Conservation (phyloP, 768 basidiomycete species). For the Grammothele lineata region DNA sequence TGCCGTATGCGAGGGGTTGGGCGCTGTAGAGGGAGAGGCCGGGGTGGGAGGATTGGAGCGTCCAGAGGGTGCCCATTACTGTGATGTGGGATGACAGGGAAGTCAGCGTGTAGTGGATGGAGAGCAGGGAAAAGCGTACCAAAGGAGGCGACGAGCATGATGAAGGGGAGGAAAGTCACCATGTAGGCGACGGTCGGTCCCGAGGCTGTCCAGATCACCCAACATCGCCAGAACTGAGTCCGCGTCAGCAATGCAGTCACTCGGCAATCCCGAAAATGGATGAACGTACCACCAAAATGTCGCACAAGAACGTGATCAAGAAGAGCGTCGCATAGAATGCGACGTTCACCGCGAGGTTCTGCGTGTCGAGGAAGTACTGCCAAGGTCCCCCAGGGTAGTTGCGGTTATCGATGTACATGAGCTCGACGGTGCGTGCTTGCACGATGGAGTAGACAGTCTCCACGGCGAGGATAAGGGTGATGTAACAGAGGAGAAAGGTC, state of each 20-base stretch:
- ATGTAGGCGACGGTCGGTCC: constrained; percentile 29
- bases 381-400: constrained; percentile 34
- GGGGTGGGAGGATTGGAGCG: constrained; percentile 38
- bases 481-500: constrained; percentile 34
- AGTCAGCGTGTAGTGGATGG: background rate
- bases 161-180: constrained; percentile 32
- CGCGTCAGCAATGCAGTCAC: too few species aligned
- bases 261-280: too few species aligned
- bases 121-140: constrained; percentile 26
- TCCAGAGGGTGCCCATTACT: constrained; percentile 42
- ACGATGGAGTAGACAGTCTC: constrained; percentile 35
- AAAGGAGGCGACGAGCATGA: constrained; percentile 37
- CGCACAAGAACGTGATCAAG: constrained; percentile 37
- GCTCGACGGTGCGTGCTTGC: constrained; percentile 31
- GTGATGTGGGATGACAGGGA: constrained; percentile 8
- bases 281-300: constrained; percentile 38
- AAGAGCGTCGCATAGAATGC: constrained; percentile 39
- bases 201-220: constrained; percentile 40
- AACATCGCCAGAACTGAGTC: constrained; percentile 42
- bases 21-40: constrained; percentile 31
- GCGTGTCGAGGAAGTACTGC: constrained; percentile 38
- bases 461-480: constrained; percentile 32
- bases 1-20: constrained; percentile 6
- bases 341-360: constrained; percentile 35
- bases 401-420: constrained; percentile 16